Conservation (phyloP, 495 filamentous ascomycete species). For the Clohesyomyces aquaticus region DNA sequence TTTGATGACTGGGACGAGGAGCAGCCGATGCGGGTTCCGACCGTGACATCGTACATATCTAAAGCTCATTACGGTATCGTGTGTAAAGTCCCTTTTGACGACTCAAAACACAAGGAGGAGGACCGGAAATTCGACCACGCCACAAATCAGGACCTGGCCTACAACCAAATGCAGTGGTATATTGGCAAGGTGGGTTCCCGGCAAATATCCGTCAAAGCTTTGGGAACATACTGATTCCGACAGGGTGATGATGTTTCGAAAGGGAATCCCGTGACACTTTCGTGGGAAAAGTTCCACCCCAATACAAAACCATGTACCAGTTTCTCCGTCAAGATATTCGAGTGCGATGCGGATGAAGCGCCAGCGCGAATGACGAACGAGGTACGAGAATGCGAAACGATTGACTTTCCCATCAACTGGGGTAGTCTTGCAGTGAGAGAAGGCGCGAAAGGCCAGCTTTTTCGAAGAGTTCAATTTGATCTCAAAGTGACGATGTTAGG, state of each 20-base stretch:
- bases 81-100: constrained; percentile 17
- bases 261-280: constrained; percentile 12
- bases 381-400: constrained; percentile 3
- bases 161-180: constrained; percentile 20
- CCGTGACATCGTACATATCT: constrained; percentile 24
- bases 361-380: constrained; percentile 1
- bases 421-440: background rate
- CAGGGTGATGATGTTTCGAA: constrained; percentile 9
- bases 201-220: background rate
- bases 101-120: constrained; percentile 4
- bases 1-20: constrained; percentile 6
- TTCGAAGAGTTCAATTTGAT: constrained; percentile 14
- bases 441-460: constrained; percentile 11
- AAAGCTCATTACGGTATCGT: constrained; percentile 26
- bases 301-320: background rate
- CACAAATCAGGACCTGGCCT: constrained; percentile 8
- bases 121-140: constrained; percentile 9
- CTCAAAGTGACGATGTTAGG: constrained; percentile 18
- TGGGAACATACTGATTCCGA: background rate
- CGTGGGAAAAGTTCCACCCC: constrained; percentile 8
- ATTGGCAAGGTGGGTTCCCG: background rate
- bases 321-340: constrained; percentile 6
- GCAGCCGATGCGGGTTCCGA: background rate
- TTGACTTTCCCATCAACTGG: background rate
- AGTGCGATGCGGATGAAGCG: constrained; percentile 5